Percentiles rank a stretch among this genome's conserved stretches.
These are phyloP conservation scores for Zymoseptoria pseudotritici DNA, from an alignment of 2,329 filamentous ascomycete species.

Conservation along the genomic window DNA sequence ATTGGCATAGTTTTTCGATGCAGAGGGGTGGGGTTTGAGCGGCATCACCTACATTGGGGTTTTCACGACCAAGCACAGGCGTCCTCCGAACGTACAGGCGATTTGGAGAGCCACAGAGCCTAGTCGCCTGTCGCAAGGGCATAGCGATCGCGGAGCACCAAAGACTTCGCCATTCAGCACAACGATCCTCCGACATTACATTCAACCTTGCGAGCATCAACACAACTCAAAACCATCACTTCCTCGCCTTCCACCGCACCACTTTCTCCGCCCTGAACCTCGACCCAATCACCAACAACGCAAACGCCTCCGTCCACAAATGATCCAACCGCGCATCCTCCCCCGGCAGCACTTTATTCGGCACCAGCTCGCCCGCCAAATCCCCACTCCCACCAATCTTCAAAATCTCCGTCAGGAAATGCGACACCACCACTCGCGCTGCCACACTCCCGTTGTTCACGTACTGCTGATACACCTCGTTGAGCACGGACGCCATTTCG, in stretches of 20 bases:
- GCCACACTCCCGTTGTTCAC: not conserved
- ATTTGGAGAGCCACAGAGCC: not conserved
- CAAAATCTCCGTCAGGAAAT: not conserved
- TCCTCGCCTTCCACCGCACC: not conserved
- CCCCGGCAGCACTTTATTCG: not conserved
- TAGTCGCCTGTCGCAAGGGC: not conserved
- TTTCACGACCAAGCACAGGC: too few species aligned
- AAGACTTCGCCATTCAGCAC: not conserved
- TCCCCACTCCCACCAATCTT: not conserved
- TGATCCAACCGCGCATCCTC: not conserved
- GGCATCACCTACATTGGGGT: not conserved
- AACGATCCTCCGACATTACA: not conserved
- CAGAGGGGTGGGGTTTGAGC: conserved; percentile 11
- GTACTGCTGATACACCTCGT: not conserved
- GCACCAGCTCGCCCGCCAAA: not conserved
- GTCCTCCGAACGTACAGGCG: too few species aligned
- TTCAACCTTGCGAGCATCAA: not conserved
- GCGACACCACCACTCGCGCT: not conserved
- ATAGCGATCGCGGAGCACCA: not conserved
- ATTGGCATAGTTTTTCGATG: conserved; percentile 41
- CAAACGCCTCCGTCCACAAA: not conserved
- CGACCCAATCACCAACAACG: not conserved
- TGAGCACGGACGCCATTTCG: not conserved
- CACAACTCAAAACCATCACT: not conserved
- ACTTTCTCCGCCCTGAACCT: not conserved